These are phyloP conservation scores for Candida smagusa DNA, from an alignment of 1,139 yeast species.

Conservation along the genomic window DNA sequence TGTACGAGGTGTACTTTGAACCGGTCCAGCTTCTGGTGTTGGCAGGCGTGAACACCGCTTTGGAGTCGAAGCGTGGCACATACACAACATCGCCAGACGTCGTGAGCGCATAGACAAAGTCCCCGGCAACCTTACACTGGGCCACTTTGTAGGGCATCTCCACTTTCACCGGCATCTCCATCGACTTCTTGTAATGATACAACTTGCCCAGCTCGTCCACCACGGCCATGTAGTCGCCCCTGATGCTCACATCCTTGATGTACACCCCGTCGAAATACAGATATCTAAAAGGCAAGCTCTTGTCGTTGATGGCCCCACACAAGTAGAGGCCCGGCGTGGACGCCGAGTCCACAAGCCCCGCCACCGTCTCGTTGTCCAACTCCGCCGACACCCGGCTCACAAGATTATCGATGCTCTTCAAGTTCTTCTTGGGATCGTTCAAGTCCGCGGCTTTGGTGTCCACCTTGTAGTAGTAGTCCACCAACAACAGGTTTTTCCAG, in stretches of 20 bases:
- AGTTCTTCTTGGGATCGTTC: slow-evolving; percentile 27
- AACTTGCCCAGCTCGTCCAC: slow-evolving; percentile 73
- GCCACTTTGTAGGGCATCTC: slow-evolving; percentile 44
- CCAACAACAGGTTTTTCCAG: slow-evolving; percentile 25
- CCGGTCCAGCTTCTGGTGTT: slow-evolving; percentile 26
- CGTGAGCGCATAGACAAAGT: slow-evolving; percentile 56
- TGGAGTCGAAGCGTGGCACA: slow-evolving; percentile 37
- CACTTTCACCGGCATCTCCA: slow-evolving; percentile 20
- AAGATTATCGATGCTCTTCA: slow-evolving; percentile 23
- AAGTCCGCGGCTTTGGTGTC: slow-evolving; percentile 25
- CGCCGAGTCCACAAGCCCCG: slow-evolving; percentile 23
- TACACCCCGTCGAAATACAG: slow-evolving; percentile 60
- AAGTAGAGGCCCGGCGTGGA: slow-evolving; percentile 35
- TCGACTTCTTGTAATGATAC: slow-evolving; percentile 60
- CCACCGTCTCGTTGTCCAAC: slow-evolving; percentile 32
- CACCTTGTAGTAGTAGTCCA: slow-evolving; percentile 28
- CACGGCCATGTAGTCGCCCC: slow-evolving; percentile 50
- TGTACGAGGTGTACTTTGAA: slow-evolving; percentile 9
- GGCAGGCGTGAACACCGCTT: slow-evolving; percentile 15
- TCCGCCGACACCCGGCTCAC: slow-evolving; percentile 27
- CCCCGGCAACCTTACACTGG: slow-evolving; percentile 51
- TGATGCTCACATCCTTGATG: slow-evolving; percentile 56
- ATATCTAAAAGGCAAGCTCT: slow-evolving; percentile 57
- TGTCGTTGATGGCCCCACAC: slow-evolving; percentile 31
- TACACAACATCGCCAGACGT: slow-evolving; percentile 51